phyloP scores from a whole-genome alignment of 768 basidiomycete species.

The Pleurotus tuber-regium region DNA sequence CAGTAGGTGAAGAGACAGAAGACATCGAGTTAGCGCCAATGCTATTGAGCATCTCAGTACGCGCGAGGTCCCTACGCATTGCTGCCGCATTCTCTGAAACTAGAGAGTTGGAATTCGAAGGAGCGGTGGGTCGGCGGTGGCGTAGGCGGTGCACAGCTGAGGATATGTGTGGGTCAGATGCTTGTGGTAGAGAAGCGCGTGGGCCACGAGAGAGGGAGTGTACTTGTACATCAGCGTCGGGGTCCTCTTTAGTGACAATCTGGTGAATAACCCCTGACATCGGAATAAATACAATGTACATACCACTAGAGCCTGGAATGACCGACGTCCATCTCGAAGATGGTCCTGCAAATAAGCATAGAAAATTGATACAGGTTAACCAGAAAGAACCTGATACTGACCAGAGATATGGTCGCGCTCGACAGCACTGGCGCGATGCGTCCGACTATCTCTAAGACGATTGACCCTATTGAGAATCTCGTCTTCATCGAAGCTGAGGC shows the following conservation, averaged over 20 bases:
- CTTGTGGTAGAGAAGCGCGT: too few species aligned
- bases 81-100: conserved; percentile 45
- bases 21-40: conserved; percentile 2
- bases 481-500: conserved; percentile 1
- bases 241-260: too few species aligned
- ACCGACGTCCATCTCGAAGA: background rate
- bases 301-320: background rate
- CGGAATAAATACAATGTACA: background rate
- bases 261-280: background rate
- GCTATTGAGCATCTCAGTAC: conserved; percentile 30
- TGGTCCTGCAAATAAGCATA: background rate
- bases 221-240: too few species aligned
- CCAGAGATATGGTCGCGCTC: background rate
- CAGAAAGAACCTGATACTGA: background rate
- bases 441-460: too few species aligned
- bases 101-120: conserved; percentile 36
- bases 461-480: background rate
- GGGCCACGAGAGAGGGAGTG: too few species aligned
- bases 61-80: conserved; percentile 34
- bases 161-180: too few species aligned
- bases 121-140: conserved; percentile 13
- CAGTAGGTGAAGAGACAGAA: background rate
- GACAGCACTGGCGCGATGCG: too few species aligned
- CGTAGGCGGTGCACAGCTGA: conserved; percentile 15
- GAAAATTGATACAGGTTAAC: background rate